A percentile compares a stretch with the other conserved stretches of the same genome.
These are phyloP conservation scores for Rhodotorula graminis DNA, from an alignment of 768 basidiomycete species.

Conservation along the genomic window DNA sequence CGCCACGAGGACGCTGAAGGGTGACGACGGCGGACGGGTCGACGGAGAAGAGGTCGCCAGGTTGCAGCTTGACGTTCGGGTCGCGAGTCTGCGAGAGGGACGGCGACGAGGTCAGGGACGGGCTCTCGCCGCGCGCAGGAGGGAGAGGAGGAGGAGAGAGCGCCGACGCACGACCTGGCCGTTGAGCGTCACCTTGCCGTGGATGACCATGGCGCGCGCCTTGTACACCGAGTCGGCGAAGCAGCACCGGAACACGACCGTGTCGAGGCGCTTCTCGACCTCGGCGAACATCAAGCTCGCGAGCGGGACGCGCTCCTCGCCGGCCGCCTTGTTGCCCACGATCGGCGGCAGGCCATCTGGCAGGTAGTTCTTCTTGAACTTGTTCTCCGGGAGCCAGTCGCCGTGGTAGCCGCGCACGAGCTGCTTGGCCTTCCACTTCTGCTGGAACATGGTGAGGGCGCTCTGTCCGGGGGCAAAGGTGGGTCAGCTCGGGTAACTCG, in stretches of 20 bases:
- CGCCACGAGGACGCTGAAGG: slow-evolving; percentile 3
- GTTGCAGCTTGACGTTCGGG: slow-evolving; percentile 79
- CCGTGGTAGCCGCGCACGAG: slow-evolving; percentile 91
- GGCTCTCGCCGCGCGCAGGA: too few relatives aligned
- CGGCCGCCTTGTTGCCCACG: slow-evolving; percentile 53
- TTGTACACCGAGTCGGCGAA: slow-evolving; percentile 84
- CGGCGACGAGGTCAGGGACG: not conserved
- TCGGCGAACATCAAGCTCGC: slow-evolving; percentile 92
- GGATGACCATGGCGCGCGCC: slow-evolving; percentile 76
- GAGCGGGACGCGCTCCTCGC: slow-evolving; percentile 65
- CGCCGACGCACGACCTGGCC: slow-evolving; percentile 66
- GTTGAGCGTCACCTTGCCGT: slow-evolving; percentile 81
- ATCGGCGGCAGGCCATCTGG: slow-evolving; percentile 68
- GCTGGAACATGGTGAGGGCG: slow-evolving; percentile 67
- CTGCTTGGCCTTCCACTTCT: slow-evolving; percentile 81
- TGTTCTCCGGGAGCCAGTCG: slow-evolving; percentile 83
- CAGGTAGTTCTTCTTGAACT: slow-evolving; percentile 92
- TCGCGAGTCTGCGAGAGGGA: slow-evolving; percentile 61
- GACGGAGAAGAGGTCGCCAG: slow-evolving; percentile 90
- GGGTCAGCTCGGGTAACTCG: not conserved
- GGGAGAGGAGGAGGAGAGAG: slow-evolving; percentile 8
- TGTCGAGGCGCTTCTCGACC: slow-evolving; percentile 89
- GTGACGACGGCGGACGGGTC: slow-evolving; percentile 67
- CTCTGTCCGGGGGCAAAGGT: slow-evolving; percentile 26
- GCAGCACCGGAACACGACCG: slow-evolving; percentile 82